phyloP scores from a whole-genome alignment of 208 protist genomes.

The Blastocrithidia nonstop region DNA sequence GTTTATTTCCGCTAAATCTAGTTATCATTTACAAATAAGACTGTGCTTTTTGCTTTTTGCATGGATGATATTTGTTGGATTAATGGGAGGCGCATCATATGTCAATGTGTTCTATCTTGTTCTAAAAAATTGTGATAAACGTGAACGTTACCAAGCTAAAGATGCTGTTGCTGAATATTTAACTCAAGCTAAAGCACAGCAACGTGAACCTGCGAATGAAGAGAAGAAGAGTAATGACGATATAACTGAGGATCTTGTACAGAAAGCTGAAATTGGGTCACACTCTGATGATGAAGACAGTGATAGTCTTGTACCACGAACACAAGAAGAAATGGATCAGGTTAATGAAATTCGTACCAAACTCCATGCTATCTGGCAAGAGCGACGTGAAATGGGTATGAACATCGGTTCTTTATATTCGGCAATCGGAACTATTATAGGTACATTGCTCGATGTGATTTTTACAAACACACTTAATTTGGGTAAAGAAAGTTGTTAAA shows the following conservation, averaged over 20 bases:
- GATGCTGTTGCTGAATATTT: slow-evolving; percentile 5
- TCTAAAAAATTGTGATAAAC: slow-evolving; percentile 15
- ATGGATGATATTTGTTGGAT: slow-evolving; percentile 84
- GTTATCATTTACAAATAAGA: slow-evolving; percentile 15
- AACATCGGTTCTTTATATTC: slow-evolving; percentile 73
- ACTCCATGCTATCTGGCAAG: slow-evolving; percentile 20
- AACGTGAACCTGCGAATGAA: background rate
- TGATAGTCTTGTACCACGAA: background rate
- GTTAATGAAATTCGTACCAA: slow-evolving; percentile 9
- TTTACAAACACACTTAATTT: slow-evolving; percentile 57
- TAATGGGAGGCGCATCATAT: slow-evolving; percentile 82
- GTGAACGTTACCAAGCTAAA: slow-evolving; percentile 19
- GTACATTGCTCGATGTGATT: slow-evolving; percentile 43
- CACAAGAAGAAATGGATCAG: slow-evolving; percentile 9
- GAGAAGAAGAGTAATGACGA: too few species aligned
- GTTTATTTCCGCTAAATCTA: slow-evolving; percentile 29
- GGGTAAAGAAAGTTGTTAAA: too few species aligned
- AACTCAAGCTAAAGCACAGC: background rate
- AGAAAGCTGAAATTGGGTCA: background rate
- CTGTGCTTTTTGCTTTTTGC: slow-evolving; percentile 60
- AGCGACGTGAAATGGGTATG: slow-evolving; percentile 65
- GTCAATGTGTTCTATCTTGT: slow-evolving; percentile 87
- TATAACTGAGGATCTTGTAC: background rate
- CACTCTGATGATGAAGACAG: background rate
- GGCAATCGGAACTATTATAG: slow-evolving; percentile 61